Conservation (phyloP, 2,329 filamentous ascomycete genomes). For the Colletotrichum chrysophilum region DNA sequence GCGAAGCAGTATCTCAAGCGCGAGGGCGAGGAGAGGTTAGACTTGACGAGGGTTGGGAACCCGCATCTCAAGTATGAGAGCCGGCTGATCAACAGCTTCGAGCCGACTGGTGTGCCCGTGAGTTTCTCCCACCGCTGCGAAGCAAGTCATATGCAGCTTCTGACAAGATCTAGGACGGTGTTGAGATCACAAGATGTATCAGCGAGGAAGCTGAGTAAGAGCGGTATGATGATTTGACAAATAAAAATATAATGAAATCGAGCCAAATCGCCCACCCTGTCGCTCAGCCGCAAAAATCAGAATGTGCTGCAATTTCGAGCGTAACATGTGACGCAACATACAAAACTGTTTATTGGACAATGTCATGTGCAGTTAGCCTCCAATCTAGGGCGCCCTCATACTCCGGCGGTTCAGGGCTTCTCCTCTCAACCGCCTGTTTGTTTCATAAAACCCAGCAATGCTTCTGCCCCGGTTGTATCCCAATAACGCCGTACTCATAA, state of each 20-base stretch:
- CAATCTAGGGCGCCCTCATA: constrained; percentile 1
- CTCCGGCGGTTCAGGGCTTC: not conserved
- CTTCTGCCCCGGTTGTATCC: constrained; percentile 13
- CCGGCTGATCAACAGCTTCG: constrained; percentile 66
- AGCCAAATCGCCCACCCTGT: not conserved
- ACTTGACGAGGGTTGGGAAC: constrained; percentile 53
- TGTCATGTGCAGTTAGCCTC: constrained; percentile 5
- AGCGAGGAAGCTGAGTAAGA: constrained; percentile 31
- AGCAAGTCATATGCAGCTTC: not conserved
- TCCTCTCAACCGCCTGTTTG: not conserved
- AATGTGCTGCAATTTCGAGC: not conserved
- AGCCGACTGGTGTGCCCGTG: constrained; percentile 70
- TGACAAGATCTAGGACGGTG: constrained; percentile 57
- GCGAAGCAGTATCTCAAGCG: constrained; percentile 63
- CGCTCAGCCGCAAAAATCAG: too few relatives aligned
- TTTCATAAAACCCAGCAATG: constrained; percentile 11
- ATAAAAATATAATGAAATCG: not conserved
- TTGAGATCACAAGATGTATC: constrained; percentile 69
- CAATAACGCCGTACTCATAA: constrained; percentile 15
- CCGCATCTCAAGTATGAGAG: constrained; percentile 72
- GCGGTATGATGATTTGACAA: not conserved
- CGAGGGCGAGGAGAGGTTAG: constrained; percentile 44
- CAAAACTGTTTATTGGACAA: constrained; percentile 5
- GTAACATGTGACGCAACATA: not conserved
- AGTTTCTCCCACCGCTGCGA: constrained; percentile 32